These are phyloP conservation scores for Paraleonurus japonicus DNA, from an alignment of 257 asterid species.

Conservation along the genomic window DNA sequence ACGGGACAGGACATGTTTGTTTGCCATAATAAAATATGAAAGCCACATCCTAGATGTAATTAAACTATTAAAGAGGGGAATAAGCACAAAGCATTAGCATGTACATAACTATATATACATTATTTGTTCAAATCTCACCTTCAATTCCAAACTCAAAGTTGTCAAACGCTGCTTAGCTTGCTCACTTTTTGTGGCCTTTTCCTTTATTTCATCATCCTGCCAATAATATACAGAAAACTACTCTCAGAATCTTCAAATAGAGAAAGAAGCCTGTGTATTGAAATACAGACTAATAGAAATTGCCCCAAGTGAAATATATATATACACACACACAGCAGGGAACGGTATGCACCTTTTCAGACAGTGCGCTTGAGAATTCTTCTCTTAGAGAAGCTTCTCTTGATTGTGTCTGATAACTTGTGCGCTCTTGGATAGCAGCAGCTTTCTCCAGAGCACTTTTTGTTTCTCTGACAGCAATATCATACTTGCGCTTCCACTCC, in stretches of 20 bases:
- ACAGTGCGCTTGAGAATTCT: conserved; percentile 60
- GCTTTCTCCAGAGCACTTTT: conserved; percentile 92
- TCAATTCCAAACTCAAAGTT: conserved; percentile 71
- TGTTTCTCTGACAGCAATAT: conserved; percentile 74
- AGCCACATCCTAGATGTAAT: conserved; percentile 2
- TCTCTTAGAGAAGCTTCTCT: conserved; percentile 79
- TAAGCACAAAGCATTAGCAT: not conserved
- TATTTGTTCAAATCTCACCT: conserved; percentile 50
- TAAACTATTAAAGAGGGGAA: not conserved
- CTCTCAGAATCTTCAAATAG: conserved; percentile 12
- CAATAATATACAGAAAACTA: conserved; percentile 26
- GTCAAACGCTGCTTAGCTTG: conserved; percentile 80
- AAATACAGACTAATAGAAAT: not conserved
- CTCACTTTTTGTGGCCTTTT: conserved; percentile 63
- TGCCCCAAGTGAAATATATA: not conserved
- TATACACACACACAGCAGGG: not conserved
- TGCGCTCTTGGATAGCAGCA: conserved; percentile 80
- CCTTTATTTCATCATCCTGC: conserved; percentile 85
- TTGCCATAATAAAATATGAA: not conserved
- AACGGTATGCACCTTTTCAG: conserved; percentile 63
- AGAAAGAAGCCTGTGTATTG: not conserved
- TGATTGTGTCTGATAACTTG: conserved; percentile 67
- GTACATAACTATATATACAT: not conserved
- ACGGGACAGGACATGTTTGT: not conserved
- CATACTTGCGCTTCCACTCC: conserved; percentile 94